Percentiles rank a stretch among this genome's conserved stretches.
Conservation (phyloP, 768 basidiomycete species). For the Mrakia blollopis region DNA sequence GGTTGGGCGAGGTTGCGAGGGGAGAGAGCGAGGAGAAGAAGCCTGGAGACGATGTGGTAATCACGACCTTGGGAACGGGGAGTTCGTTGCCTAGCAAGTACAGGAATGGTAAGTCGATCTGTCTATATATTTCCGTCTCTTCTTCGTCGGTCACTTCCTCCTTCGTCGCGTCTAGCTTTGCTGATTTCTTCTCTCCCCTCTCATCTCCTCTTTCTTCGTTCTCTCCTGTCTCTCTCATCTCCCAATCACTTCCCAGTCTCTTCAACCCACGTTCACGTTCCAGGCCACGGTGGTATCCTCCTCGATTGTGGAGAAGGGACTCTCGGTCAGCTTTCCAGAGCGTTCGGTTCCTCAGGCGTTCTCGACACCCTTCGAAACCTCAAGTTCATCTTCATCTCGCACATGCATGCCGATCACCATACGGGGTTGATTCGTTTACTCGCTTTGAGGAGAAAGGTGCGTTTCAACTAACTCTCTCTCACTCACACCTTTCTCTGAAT, state of each 20-base stretch:
- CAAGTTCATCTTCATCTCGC: slow-evolving; percentile 78
- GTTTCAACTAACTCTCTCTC: too few species aligned
- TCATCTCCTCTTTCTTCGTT: slow-evolving; percentile 5
- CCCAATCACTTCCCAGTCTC: slow-evolving; percentile 47
- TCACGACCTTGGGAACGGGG: slow-evolving; percentile 81
- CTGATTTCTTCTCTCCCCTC: neutral
- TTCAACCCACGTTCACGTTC: slow-evolving; percentile 69
- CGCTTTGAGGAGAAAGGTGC: slow-evolving; percentile 62
- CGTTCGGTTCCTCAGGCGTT: slow-evolving; percentile 57
- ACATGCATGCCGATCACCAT: slow-evolving; percentile 91
- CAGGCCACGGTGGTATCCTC: slow-evolving; percentile 65
- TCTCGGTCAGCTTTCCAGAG: slow-evolving; percentile 76
- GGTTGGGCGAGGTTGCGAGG: slow-evolving; percentile 39
- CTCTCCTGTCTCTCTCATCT: neutral
- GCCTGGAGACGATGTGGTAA: slow-evolving; percentile 59
- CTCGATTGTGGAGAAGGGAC: slow-evolving; percentile 90
- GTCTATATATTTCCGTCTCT: neutral
- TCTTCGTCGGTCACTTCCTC: neutral
- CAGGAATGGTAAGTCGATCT: slow-evolving; percentile 64
- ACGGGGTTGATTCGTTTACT: slow-evolving; percentile 72
- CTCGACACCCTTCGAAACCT: slow-evolving; percentile 56
- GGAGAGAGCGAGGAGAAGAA: slow-evolving; percentile 35
- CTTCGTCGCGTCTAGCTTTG: neutral
- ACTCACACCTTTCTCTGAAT: neutral
- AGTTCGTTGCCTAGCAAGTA: slow-evolving; percentile 80